These are phyloP conservation scores for Clavulina sp. DNA, from an alignment of 768 basidiomycete genomes.

Conservation along the genomic window DNA sequence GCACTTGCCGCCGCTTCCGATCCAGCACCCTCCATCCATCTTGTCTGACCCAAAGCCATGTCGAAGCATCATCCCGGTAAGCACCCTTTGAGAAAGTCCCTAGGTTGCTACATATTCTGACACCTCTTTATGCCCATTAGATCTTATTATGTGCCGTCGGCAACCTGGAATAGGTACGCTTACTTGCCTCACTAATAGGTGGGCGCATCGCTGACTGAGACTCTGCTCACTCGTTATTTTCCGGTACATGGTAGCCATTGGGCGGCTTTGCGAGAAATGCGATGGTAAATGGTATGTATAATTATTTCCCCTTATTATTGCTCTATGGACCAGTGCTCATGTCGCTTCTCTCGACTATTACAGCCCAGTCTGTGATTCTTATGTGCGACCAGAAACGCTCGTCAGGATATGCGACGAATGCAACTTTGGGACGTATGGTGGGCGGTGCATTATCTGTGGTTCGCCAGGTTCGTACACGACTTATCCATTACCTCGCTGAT, in stretches of 20 bases:
- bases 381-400: conserved; percentile 93
- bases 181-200: background rate
- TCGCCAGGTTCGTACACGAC: conserved; percentile 50
- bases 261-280: conserved; percentile 95
- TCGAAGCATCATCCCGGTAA: conserved; percentile 82
- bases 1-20: too few relatives aligned
- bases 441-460: conserved; percentile 94
- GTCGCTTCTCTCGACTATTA: background rate
- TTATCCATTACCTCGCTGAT: background rate
- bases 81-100: conserved; percentile 11
- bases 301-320: too few relatives aligned
- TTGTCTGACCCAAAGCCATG: too few relatives aligned
- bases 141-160: conserved; percentile 95
- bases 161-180: conserved; percentile 87
- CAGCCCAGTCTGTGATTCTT: conserved; percentile 97
- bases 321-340: too few relatives aligned
- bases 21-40: too few relatives aligned
- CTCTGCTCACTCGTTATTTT: conserved; percentile 5
- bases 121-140: conserved; percentile 24
- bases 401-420: conserved; percentile 99
- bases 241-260: conserved; percentile 48
- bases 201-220: background rate
- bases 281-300: conserved; percentile 89
- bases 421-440: conserved; percentile 96
- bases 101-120: background rate